phyloP scores from a whole-genome alignment of 2,329 filamentous ascomycete genomes.

The Beauveria australis region DNA sequence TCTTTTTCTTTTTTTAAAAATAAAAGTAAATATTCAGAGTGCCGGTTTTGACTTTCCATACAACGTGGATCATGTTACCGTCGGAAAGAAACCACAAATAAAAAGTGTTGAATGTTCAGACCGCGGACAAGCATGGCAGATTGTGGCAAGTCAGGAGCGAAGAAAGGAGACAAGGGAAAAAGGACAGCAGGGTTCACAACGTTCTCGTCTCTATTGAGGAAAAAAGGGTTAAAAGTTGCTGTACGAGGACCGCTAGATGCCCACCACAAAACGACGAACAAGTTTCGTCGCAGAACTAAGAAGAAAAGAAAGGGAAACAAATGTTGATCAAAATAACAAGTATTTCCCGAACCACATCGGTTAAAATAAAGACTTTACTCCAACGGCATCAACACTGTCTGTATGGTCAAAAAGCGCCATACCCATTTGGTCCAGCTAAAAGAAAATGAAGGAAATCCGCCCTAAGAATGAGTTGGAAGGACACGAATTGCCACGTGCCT shows the following conservation, averaged over 20 bases:
- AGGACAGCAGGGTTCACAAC: no score
- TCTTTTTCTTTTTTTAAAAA: no score
- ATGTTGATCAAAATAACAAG: background rate
- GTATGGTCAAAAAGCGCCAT: conserved; percentile 19
- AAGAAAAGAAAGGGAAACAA: background rate
- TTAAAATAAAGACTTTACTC: conserved; percentile 13
- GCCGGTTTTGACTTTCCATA: background rate
- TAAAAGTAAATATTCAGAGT: no score
- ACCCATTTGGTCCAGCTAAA: conserved; percentile 11
- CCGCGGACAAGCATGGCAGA: no score
- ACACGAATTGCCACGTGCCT: background rate
- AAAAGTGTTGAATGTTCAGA: no score
- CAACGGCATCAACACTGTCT: conserved; percentile 15
- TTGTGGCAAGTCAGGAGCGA: background rate
- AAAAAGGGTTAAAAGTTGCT: background rate
- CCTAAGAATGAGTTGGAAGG: background rate
- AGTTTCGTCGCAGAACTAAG: no score
- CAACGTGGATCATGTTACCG: background rate
- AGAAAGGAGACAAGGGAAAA: background rate
- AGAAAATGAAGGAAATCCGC: background rate
- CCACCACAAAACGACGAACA: conserved; percentile 1
- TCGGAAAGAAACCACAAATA: background rate
- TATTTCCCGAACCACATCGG: background rate
- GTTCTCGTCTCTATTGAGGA: no score
- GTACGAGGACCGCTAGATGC: conserved; percentile 6